Evolutionary conservation across 1,139 yeast species (phyloP).

Genomic region (Nakaseomyces uthaithaninus): DNA sequence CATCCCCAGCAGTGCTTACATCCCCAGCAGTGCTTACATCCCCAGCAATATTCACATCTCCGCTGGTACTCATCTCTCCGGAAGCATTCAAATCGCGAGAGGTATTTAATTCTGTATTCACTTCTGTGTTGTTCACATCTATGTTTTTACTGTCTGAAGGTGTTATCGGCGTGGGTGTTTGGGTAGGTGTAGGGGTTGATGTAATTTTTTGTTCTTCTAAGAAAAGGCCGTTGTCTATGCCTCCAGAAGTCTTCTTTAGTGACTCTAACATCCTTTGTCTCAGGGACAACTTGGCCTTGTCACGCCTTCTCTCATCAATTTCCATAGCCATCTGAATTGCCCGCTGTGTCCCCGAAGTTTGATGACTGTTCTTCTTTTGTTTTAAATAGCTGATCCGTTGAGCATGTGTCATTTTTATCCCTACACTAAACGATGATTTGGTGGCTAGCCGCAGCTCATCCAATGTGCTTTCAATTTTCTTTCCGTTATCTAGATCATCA

Average conservation of each 20-base stretch:
- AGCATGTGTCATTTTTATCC: slow-evolving; percentile 1
- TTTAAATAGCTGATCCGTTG: not conserved
- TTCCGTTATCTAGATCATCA: slow-evolving; percentile 6
- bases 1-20: no score
- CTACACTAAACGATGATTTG: not conserved
- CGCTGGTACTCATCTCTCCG: no score
- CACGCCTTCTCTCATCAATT: not conserved
- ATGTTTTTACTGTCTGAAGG: no score
- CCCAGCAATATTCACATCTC: no score
- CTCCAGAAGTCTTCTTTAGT: not conserved
- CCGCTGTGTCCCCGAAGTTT: not conserved
- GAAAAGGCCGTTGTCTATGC: not conserved
- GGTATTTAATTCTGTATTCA: no score
- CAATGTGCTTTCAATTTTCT: not conserved
- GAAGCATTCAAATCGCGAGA: no score
- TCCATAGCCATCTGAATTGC: slow-evolving; percentile 4
- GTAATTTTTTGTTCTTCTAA: not conserved
- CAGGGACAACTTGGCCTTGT: not conserved
- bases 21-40: no score
- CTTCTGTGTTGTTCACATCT: no score
- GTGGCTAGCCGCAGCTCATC: not conserved
- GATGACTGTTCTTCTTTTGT: slow-evolving; percentile 2
- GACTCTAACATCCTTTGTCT: slow-evolving; percentile 4
- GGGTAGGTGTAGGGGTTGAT: not conserved
- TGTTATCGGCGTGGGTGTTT: no score